Conservation (phyloP, 257 asterid genomes). For the Echium plantagineum region DNA sequence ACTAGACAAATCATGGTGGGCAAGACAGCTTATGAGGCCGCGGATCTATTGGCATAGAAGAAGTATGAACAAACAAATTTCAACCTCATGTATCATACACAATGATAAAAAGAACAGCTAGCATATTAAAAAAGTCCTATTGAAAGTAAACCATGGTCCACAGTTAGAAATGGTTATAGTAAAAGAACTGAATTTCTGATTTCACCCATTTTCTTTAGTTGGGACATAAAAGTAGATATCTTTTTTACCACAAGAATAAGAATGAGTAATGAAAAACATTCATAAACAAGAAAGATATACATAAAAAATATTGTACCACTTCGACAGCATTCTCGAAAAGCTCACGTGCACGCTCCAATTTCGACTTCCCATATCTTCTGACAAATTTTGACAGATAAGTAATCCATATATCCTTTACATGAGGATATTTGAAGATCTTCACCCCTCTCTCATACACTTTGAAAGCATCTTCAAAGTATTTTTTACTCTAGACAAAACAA, state of each 20-base stretch:
- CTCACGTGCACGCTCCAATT: conserved; percentile 91
- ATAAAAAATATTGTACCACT: conserved; percentile 40
- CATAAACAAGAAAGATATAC: neutral
- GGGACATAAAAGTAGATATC: neutral
- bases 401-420: conserved; percentile 91
- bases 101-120: neutral
- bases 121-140: neutral
- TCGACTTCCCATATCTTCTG: conserved; percentile 80
- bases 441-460: conserved; percentile 95
- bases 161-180: neutral
- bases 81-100: neutral
- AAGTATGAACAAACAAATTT: neutral
- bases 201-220: neutral
- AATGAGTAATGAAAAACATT: neutral
- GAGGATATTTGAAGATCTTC: conserved; percentile 89
- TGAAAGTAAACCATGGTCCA: neutral
- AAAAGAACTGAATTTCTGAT: neutral
- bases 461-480: conserved; percentile 91
- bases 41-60: neutral
- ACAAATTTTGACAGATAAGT: conserved; percentile 87
- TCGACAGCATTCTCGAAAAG: conserved; percentile 88
- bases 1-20: neutral
- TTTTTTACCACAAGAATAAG: neutral
- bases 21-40: neutral
- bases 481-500: conserved; percentile 48